Base-by-base conservation (phyloP, 2,329 filamentous ascomycete species). In the Rhexocercosporidium sp. region DNA sequence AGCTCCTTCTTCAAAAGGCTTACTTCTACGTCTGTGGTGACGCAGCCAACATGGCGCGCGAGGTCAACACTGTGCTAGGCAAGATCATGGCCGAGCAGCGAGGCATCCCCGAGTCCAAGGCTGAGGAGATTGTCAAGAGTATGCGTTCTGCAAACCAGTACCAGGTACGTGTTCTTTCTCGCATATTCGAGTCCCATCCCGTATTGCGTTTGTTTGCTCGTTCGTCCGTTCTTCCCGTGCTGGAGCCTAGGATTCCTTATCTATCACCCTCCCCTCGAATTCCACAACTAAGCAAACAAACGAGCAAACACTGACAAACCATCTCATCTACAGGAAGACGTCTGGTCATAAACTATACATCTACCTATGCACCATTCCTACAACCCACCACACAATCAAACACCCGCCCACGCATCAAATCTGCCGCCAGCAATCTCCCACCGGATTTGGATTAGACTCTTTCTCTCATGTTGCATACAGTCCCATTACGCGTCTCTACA, bases 1-100 rank as follows among this genome's bases (percentile, higher is more conserved):
- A 95, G 71, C 88, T 99, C 0, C 85, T 99, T 11, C 85, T 91
- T 73, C 85, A 94, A 80, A 92, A 94, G 79, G 96, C 93, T 5
- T 97, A 96, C 81, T 94, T 99, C 79, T 99, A 99, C 79, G 95
- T 99, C 66, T 99, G 96, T 76, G 96, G 96, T 82, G 96, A 99
- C 78, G 96, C 96, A 0, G 92, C 96, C 65, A 94, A 97, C 83
- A 97, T 97, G 94, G 94, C 94, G 56, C 90, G 94, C 66, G 94
- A 97, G 79, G 94, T 97, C 76, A 97, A 96, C 79, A 85, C 90
- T 27, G 88, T 93, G n/a, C 85, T 99, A 51, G 91, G 86, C 29
- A 90, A 96, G 78, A 96, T 98, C 76, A 90, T 99, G 74, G 85
- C 94, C 29, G 89, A 94, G 78, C 87, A 97, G 79, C 88, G 96